Evolutionary conservation across 306 rosid species (phyloP).

Genomic region (Fragaria ananassa): DNA sequence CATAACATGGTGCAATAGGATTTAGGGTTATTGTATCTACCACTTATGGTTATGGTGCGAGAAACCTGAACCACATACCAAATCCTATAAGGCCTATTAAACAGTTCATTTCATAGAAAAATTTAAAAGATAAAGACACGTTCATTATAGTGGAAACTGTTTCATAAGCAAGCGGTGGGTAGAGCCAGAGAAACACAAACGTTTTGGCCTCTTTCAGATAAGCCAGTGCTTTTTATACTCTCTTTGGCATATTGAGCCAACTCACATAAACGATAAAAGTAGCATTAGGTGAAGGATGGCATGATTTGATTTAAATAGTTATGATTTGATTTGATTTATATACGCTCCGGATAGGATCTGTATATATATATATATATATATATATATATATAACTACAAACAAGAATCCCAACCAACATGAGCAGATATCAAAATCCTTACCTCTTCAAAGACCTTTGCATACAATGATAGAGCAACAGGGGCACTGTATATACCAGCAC

Average conservation of each 20-base stretch:
- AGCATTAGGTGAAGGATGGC: background rate
- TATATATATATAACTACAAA: background rate
- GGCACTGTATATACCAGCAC: conserved; percentile 88
- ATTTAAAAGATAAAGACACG: background rate
- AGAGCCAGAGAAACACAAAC: background rate
- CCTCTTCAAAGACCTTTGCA: conserved; percentile 95
- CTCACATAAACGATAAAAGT: too few relatives aligned
- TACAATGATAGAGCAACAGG: conserved; percentile 80
- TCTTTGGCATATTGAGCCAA: background rate
- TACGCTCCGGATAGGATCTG: background rate
- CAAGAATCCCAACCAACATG: background rate
- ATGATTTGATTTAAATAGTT: background rate
- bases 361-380: too few relatives aligned
- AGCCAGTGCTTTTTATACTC: background rate
- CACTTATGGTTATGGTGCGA: too few relatives aligned
- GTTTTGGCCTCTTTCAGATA: background rate
- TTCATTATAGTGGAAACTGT: background rate
- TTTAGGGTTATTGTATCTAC: background rate
- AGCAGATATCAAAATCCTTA: conserved; percentile 21
- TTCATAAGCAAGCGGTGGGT: background rate
- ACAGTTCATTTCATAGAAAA: background rate
- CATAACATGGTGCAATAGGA: background rate
- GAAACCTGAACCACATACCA: background rate
- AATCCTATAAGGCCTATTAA: background rate
- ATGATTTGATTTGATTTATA: background rate